Evolutionary conservation across 768 basidiomycete genomes (phyloP).

Genomic region (Hericium erinaceus): DNA sequence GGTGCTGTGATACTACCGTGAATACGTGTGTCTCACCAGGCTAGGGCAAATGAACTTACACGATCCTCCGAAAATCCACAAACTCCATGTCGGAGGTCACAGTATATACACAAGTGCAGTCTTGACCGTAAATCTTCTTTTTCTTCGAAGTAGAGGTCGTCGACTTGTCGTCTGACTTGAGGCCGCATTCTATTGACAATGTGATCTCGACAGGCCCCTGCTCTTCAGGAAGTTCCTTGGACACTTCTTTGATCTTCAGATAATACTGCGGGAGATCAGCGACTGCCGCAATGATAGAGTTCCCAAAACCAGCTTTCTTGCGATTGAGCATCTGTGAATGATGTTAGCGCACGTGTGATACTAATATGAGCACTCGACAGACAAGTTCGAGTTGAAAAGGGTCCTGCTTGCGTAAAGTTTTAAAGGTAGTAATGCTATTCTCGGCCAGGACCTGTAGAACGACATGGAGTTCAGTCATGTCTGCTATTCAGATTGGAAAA

Average conservation of each 20-base stretch:
- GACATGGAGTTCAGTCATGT: background rate
- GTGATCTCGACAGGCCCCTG: constrained; percentile 47
- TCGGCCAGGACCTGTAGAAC: constrained; percentile 57
- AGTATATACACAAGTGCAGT: constrained; percentile 67
- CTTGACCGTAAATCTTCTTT: constrained; percentile 34
- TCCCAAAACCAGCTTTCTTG: constrained; percentile 29
- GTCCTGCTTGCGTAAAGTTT: constrained; percentile 43
- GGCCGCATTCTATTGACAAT: constrained; percentile 48
- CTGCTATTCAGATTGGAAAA: background rate
- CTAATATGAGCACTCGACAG: constrained; percentile 1
- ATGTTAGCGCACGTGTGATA: too few species aligned
- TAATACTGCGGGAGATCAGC: constrained; percentile 59
- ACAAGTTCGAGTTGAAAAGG: constrained; percentile 60
- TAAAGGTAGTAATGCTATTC: constrained; percentile 59
- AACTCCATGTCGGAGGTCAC: constrained; percentile 67
- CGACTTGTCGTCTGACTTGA: constrained; percentile 24
- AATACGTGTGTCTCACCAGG: background rate
- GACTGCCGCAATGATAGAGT: constrained; percentile 51
- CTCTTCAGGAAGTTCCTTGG: constrained; percentile 32
- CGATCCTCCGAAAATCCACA: constrained; percentile 72
- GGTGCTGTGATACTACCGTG: constrained; percentile 36
- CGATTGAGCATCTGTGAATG: constrained; percentile 9
- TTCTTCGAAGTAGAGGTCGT: constrained; percentile 29
- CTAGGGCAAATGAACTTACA: constrained; percentile 31
- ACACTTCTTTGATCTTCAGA: constrained; percentile 41